These are phyloP conservation scores for Pythium dissimile DNA, from an alignment of 352 stramenopile genomes.

Conservation along the genomic window DNA sequence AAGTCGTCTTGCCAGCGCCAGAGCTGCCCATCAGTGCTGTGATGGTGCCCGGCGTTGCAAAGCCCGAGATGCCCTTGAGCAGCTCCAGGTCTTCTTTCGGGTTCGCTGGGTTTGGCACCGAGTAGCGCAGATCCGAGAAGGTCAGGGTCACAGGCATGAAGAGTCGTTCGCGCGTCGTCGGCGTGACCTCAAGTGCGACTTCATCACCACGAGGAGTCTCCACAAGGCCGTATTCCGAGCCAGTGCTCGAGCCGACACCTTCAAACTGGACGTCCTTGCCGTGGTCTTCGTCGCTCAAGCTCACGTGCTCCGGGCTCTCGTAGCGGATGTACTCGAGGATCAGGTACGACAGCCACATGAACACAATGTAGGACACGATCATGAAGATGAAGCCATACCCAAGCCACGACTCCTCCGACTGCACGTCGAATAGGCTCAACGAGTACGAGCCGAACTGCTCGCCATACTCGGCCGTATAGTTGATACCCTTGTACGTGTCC, in stretches of 20 bases:
- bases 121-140: slow-evolving; percentile 42
- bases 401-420: slow-evolving; percentile 21
- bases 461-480: slow-evolving; percentile 18
- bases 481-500: slow-evolving; percentile 17
- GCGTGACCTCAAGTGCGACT: background rate
- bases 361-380: slow-evolving; percentile 17
- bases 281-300: background rate
- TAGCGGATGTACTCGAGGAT: slow-evolving; percentile 31
- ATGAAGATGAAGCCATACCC: slow-evolving; percentile 22
- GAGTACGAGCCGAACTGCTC: slow-evolving; percentile 22
- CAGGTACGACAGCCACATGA: slow-evolving; percentile 21
- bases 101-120: slow-evolving; percentile 18
- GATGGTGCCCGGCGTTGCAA: slow-evolving; percentile 40
- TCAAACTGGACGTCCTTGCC: background rate
- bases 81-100: slow-evolving; percentile 34
- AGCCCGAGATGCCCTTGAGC: slow-evolving; percentile 50
- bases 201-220: background rate
- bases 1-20: slow-evolving; percentile 90
- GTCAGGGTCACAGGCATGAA: slow-evolving; percentile 29
- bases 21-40: slow-evolving; percentile 65
- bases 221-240: background rate
- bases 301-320: slow-evolving; percentile 15
- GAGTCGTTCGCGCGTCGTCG: background rate
- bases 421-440: slow-evolving; percentile 22
- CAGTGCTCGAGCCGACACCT: background rate